These are phyloP conservation scores for Psidium friedrichsthalianum DNA, from an alignment of 345 rosid species.

Conservation along the genomic window DNA sequence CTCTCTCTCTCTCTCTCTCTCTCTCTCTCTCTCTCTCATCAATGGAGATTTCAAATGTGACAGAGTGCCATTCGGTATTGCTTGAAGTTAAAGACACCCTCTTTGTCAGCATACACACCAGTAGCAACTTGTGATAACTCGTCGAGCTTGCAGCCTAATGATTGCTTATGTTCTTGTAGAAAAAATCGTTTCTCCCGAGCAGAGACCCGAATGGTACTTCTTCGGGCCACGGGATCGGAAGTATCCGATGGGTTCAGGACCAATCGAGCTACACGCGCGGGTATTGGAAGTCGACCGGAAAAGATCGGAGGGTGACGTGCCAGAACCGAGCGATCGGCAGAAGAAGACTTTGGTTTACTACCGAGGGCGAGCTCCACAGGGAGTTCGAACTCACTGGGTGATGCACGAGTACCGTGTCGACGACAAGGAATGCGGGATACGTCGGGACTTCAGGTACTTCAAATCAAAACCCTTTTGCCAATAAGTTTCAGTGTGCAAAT, in stretches of 20 bases:
- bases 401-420: constrained; percentile 97
- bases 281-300: constrained; percentile 92
- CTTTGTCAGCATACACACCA: background rate
- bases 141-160: background rate
- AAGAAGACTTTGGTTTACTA: constrained; percentile 94
- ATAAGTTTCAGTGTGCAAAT: background rate
- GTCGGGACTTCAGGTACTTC: constrained; percentile 65
- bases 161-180: constrained; percentile 16
- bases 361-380: constrained; percentile 91
- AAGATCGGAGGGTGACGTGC: constrained; percentile 60
- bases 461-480: background rate
- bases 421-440: constrained; percentile 66
- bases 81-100: background rate
- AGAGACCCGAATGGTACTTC: constrained; percentile 97
- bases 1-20: background rate
- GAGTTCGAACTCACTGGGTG: constrained; percentile 84
- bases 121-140: background rate
- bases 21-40: background rate
- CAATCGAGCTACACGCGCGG: constrained; percentile 90
- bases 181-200: constrained; percentile 75
- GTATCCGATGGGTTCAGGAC: constrained; percentile 88
- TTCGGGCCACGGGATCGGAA: constrained; percentile 91
- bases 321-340: constrained; percentile 82
- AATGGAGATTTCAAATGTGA: background rate
- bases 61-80: background rate